Evolutionary conservation across 2,329 filamentous ascomycete species (phyloP).

Genomic region (Diaporthe longicolla): DNA sequence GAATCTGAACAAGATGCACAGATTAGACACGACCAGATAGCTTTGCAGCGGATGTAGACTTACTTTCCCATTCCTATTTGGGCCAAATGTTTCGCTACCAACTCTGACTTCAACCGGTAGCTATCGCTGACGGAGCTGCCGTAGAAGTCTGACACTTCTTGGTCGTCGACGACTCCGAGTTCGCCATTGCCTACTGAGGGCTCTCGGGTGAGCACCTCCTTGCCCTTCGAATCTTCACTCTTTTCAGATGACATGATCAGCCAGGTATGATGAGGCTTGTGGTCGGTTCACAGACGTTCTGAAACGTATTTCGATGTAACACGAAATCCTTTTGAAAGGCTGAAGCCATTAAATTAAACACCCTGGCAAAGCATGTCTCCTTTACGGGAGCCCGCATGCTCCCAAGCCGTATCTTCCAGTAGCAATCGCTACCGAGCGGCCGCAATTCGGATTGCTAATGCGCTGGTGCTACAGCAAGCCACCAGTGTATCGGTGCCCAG

Average conservation of each 20-base stretch:
- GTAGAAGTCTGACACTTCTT: slow-evolving; percentile 54
- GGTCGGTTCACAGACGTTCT: neutral
- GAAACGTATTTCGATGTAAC: neutral
- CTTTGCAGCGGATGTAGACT: slow-evolving; percentile 26
- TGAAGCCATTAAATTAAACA: neutral
- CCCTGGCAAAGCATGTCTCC: neutral
- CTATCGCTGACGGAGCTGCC: slow-evolving; percentile 50
- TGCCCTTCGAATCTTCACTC: slow-evolving; percentile 22
- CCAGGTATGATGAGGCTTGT: neutral
- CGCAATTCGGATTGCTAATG: neutral
- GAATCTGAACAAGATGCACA: slow-evolving; percentile 42
- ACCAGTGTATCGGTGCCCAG: neutral
- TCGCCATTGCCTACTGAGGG: slow-evolving; percentile 35
- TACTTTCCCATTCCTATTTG: slow-evolving; percentile 55
- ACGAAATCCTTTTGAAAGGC: neutral
- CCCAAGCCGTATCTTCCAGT: neutral
- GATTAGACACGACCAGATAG: neutral
- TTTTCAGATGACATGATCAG: slow-evolving; percentile 30
- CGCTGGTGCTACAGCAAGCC: neutral
- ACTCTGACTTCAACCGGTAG: slow-evolving; percentile 53
- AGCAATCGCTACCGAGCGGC: neutral
- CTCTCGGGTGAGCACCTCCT: neutral
- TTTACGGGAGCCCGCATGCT: neutral
- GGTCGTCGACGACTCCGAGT: slow-evolving; percentile 47
- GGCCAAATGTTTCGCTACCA: slow-evolving; percentile 49